Percentiles rank a stretch among this genome's conserved stretches.
phyloP scores from a whole-genome alignment of 2,329 filamentous ascomycete genomes.

The Aureobasidium lini region DNA sequence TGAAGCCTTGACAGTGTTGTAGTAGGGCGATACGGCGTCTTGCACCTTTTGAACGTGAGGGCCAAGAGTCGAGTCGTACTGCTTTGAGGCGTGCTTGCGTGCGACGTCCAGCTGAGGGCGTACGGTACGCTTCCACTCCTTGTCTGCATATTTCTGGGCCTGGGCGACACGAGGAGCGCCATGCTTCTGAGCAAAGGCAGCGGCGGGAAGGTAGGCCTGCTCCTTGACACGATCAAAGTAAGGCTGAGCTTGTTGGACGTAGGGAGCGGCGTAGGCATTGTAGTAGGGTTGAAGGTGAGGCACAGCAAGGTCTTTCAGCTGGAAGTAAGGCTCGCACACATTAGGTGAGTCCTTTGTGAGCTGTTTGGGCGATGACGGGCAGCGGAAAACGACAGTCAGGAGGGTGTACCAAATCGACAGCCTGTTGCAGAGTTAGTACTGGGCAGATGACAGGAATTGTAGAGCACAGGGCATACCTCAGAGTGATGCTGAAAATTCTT shows the following conservation, averaged over 20 bases:
- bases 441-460: not conserved
- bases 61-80: slow-evolving; percentile 65
- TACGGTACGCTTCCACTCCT: slow-evolving; percentile 72
- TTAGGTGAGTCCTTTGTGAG: slow-evolving; percentile 63
- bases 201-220: slow-evolving; percentile 60
- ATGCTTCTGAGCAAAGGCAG: slow-evolving; percentile 59
- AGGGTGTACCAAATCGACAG: slow-evolving; percentile 81
- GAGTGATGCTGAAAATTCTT: slow-evolving; percentile 9
- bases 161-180: slow-evolving; percentile 65
- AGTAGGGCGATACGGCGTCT: slow-evolving; percentile 61
- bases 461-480: slow-evolving; percentile 4
- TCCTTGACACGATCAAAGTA: slow-evolving; percentile 56
- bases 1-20: slow-evolving; percentile 55
- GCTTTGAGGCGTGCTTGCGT: slow-evolving; percentile 51
- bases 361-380: slow-evolving; percentile 61
- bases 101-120: slow-evolving; percentile 66
- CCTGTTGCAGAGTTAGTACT: slow-evolving; percentile 30
- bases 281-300: slow-evolving; percentile 85
- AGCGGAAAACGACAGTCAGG: slow-evolving; percentile 72
- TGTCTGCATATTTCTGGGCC: slow-evolving; percentile 56
- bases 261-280: slow-evolving; percentile 71
- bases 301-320: slow-evolving; percentile 57
- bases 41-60: slow-evolving; percentile 63
- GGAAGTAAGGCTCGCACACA: slow-evolving; percentile 74
- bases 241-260: slow-evolving; percentile 67